A percentile compares a stretch with the other conserved stretches of the same genome.
phyloP scores from a whole-genome alignment of 2,329 filamentous ascomycete species.

The Pyrenochaeta sp. region DNA sequence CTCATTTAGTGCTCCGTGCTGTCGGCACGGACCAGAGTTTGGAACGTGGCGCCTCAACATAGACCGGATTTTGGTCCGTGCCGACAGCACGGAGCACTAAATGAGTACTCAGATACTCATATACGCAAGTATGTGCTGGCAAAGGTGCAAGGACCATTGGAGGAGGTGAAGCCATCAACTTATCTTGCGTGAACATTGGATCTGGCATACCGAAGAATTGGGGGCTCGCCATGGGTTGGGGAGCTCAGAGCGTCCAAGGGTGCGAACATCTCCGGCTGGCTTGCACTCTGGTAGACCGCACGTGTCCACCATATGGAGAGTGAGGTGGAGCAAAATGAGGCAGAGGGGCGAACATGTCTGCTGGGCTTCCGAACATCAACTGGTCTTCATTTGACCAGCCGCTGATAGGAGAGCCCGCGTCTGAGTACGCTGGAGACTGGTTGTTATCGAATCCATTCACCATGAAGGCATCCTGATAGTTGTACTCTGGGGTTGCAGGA shows the following conservation, averaged over 20 bases:
- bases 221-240: conserved; percentile 34
- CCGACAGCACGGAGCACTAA: too few relatives aligned
- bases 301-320: conserved; percentile 32
- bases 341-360: conserved; percentile 37
- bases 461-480: conserved; percentile 45
- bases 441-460: conserved; percentile 36
- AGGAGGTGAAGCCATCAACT: conserved; percentile 32
- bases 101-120: too few relatives aligned
- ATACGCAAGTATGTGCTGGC: too few relatives aligned
- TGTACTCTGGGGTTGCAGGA: conserved; percentile 45
- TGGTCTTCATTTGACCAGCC: conserved; percentile 45
- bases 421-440: conserved; percentile 46
- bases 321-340: conserved; percentile 32
- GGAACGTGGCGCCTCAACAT: too few relatives aligned
- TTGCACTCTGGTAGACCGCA: conserved; percentile 43
- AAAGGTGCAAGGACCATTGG: conserved; percentile 38
- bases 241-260: conserved; percentile 36
- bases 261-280: conserved; percentile 43
- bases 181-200: conserved; percentile 30
- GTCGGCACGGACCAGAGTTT: too few relatives aligned
- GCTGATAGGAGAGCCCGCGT: conserved; percentile 34
- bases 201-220: conserved; percentile 37
- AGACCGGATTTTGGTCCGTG: too few relatives aligned
- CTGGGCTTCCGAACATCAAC: conserved; percentile 37
- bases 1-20: too few relatives aligned